Base-by-base conservation (phyloP, 2,329 filamentous ascomycete genomes). In the Berkeleyomyces rouxiae region DNA sequence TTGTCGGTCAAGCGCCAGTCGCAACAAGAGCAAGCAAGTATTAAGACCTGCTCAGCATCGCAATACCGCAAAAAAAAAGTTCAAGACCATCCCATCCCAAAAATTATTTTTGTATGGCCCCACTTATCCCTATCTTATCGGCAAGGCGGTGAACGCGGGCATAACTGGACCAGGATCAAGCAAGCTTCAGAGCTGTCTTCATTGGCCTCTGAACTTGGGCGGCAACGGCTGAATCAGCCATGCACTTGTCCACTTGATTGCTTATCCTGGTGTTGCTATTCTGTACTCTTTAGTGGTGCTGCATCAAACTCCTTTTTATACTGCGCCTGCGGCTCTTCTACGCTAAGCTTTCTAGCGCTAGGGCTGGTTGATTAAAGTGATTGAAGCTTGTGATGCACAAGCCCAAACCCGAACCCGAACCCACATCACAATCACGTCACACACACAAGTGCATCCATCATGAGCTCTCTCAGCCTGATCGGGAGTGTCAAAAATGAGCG, bases 401-500 rank as follows among this genome's bases (percentile, higher is more conserved):
- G 16, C 43, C 43, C 53, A 58, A 51, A 62, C 61, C 53, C 42
- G n/a, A 51, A 58, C 39, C 57, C 40, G 46, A 55, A 63, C 23
- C 23, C 23, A 23, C 23, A 23, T 23, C 23, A 23, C 23, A 23
- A 23, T 23, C 23, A 23, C 23, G 23, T 23, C 23, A 23, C 23
- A 23, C 23, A 23, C 23, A 23, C 40, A 60, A 39, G n/a, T 51
- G 36, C 42, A 36, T 23, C 58, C 37, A 42, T 44, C 44, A 61
- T 61, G 62, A 61, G 58, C 10, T 64, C 59, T 40, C 57, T 62
- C 23, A 36, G 46, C 36, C 44, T 63, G 13, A 55, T 65, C 9
- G 58, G 47, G 4, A 51, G 74, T 23, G 46, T 72, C 40, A 77
- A 75, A 67, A 77, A 82, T 71, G 79, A 82, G 68, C 75, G 78